Conservation (phyloP, 2,329 filamentous ascomycete genomes). For the Penicillium hesseltinei region DNA sequence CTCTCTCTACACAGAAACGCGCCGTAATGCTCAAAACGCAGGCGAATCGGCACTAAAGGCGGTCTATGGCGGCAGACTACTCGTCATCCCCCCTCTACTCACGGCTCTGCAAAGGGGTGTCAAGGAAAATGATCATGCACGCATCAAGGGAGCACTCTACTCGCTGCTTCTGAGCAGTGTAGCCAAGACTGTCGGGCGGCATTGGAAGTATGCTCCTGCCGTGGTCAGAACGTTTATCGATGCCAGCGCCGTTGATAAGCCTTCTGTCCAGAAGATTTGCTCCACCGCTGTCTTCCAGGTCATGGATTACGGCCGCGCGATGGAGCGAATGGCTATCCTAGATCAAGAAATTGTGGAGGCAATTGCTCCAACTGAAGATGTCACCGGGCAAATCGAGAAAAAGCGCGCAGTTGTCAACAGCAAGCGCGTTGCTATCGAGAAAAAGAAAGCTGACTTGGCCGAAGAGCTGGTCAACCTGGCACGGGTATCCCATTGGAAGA, state of each 20-base stretch:
- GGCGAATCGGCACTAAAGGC: conserved; percentile 92
- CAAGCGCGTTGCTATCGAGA: conserved; percentile 74
- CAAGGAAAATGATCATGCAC: conserved; percentile 75
- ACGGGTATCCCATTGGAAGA: conserved; percentile 89
- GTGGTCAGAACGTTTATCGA: conserved; percentile 86
- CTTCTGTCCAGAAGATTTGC: conserved; percentile 88
- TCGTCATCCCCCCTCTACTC: conserved; percentile 87
- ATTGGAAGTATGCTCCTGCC: conserved; percentile 94
- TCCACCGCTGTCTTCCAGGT: conserved; percentile 78
- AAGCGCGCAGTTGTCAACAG: conserved; percentile 72
- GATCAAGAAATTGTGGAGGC: conserved; percentile 68
- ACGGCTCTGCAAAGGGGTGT: conserved; percentile 75
- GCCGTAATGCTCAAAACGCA: conserved; percentile 87
- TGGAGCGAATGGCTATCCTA: conserved; percentile 81
- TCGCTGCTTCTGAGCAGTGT: conserved; percentile 85
- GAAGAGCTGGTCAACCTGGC: conserved; percentile 77
- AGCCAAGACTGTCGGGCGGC: conserved; percentile 79
- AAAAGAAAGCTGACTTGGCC: conserved; percentile 76
- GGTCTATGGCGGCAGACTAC: conserved; percentile 78
- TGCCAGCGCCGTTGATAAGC: conserved; percentile 85
- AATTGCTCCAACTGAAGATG: conserved; percentile 68
- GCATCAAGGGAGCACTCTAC: conserved; percentile 93
- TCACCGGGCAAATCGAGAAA: conserved; percentile 52
- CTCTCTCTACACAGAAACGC: conserved; percentile 90
- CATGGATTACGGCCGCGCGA: conserved; percentile 85